Evolutionary conservation across 257 asterid genomes (phyloP), one percentile per base, ranked within the genome.

Genomic region (Salvia miltiorrhiza): DNA sequence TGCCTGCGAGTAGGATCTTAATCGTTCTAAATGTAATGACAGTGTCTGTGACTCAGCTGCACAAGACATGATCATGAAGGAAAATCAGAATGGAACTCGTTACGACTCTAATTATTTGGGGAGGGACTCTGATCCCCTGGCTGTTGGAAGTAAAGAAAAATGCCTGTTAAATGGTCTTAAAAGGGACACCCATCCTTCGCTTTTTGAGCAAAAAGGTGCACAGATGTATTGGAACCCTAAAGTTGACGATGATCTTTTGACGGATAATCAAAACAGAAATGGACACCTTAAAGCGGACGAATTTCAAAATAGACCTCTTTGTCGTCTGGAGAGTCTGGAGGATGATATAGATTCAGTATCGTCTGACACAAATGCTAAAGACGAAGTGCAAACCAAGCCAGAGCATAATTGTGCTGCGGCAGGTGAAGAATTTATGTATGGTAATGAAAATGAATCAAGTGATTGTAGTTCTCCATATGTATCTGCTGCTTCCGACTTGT

Each of bases 31-130:
- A 78, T 74, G 59, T 47, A 53, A 61, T 56, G 39, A 61, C 87
- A 84, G 93, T 67, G 82, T 43, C 74, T 55, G 62, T 50, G 79
- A 78, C 74, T 26, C 78, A 67, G 78, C 73, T 50, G 86, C 78
- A 57, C 78, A 50, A 57, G 83, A 74, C 76, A 69, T 71, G 77
- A 80, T 44, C 48, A 80, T 86, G 88, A 85, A 76, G 69, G 89
- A 85, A 71, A 75, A 73, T 75, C 80, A 72, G 73, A 75, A 64
- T 16, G 73, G 65, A 23, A 71, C 64, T 12, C 39, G 32, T 12
- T 12, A 57, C 17, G 80, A 76, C 70, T 65, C 84, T 19, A 78
- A 72, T 69, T 72, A 63, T 60, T 80, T 17, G 16, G 63, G 43
- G 56, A 74, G 61, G 71, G 87, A 74, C 62, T 62, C 70, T 17